Percentiles rank a stretch among this genome's conserved stretches.
These are phyloP conservation scores for Gossypium davidsonii DNA, from an alignment of 441 rosid genomes.

Conservation along the genomic window DNA sequence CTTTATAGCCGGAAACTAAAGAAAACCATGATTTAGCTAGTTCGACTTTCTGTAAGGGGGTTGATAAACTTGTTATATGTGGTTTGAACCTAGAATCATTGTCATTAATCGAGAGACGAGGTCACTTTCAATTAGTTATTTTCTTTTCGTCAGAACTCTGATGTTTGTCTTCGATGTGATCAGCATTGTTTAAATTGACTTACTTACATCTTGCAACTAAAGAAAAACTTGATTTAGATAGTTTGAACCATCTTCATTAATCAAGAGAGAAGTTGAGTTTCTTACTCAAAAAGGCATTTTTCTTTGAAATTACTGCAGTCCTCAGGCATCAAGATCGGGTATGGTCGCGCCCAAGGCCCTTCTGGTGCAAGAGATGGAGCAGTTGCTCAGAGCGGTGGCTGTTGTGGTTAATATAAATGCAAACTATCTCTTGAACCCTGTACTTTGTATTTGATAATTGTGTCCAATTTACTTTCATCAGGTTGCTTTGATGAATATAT, in stretches of 20 bases:
- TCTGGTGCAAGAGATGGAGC: constrained; percentile 57
- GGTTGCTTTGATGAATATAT: constrained; percentile 2
- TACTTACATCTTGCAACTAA: too few relatives aligned
- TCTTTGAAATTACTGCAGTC: constrained; percentile 33
- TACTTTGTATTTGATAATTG: background rate
- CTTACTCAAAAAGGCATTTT: background rate
- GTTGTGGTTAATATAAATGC: constrained; percentile 12
- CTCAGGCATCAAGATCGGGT: constrained; percentile 69
- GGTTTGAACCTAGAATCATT: background rate
- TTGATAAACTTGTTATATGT: constrained; percentile 19
- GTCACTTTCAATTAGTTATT: background rate
- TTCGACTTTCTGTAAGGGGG: background rate
- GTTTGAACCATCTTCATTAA: background rate
- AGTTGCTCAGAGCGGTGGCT: constrained; percentile 49
- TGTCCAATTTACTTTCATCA: background rate
- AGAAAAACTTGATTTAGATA: too few relatives aligned
- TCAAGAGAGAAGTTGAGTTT: background rate
- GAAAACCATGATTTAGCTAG: background rate
- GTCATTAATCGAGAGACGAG: background rate
- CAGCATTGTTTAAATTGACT: too few relatives aligned
- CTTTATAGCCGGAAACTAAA: background rate
- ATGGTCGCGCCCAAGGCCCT: constrained; percentile 61
- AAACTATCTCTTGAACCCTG: constrained; percentile 5
- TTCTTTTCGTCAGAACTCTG: background rate
- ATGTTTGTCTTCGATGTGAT: background rate